Percentiles rank a stretch among this genome's conserved stretches.
These are phyloP conservation scores for Penicillium sp. DNA, from an alignment of 2,329 filamentous ascomycete species.

Conservation along the genomic window DNA sequence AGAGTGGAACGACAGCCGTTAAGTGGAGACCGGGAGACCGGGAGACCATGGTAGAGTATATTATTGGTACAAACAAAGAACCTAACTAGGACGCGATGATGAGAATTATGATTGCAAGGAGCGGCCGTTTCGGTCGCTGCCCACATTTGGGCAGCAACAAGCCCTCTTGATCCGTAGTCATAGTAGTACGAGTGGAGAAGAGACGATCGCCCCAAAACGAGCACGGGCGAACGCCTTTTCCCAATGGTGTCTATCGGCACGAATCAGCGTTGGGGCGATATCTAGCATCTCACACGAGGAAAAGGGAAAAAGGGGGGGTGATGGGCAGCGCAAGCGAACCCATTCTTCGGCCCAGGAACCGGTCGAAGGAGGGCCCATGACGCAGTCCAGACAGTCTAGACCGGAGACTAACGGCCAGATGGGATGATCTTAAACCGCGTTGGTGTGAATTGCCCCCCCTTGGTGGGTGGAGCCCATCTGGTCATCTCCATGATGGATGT, in stretches of 20 bases:
- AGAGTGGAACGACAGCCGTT: not conserved
- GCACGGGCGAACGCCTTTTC: constrained; percentile 1
- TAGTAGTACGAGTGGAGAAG: not conserved
- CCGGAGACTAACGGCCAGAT: not conserved
- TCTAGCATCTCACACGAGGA: not conserved
- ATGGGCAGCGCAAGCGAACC: too few relatives aligned
- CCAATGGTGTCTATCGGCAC: not conserved
- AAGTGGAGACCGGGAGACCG: not conserved
- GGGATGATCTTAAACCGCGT: constrained; percentile 1
- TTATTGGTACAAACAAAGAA: not conserved
- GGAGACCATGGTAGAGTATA: too few relatives aligned
- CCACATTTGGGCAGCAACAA: too few relatives aligned
- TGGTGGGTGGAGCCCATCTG: not conserved
- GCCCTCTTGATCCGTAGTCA: too few relatives aligned
- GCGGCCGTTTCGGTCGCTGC: too few relatives aligned
- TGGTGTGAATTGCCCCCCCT: not conserved
- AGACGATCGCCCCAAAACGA: not conserved
- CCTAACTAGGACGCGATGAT: not conserved
- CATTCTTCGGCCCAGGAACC: not conserved
- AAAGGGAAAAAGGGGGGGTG: not conserved
- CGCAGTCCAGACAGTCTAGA: not conserved
- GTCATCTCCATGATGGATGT: too few relatives aligned
- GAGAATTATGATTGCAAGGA: too few relatives aligned
- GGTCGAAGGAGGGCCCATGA: not conserved
- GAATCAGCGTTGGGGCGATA: not conserved